phyloP scores from a whole-genome alignment of 257 asterid species.

The Gentiana macrophylla region DNA sequence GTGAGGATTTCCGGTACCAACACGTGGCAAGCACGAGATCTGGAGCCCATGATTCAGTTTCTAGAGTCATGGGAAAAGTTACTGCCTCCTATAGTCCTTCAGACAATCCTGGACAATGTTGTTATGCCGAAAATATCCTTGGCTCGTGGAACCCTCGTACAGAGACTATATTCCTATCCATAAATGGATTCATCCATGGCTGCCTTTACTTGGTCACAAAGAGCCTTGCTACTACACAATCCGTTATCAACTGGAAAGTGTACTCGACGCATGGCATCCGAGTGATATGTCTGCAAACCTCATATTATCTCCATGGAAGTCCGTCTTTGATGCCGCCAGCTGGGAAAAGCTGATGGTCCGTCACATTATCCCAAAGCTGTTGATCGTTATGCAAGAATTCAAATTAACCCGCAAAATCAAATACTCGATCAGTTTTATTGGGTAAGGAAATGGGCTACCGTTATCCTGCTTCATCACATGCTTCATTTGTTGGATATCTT shows the following conservation, averaged over 20 bases:
- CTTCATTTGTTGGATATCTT: slow-evolving; percentile 59
- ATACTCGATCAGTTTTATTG: slow-evolving; percentile 56
- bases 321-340: slow-evolving; percentile 69
- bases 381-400: slow-evolving; percentile 53
- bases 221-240: slow-evolving; percentile 76
- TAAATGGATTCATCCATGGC: slow-evolving; percentile 95
- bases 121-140: slow-evolving; percentile 62
- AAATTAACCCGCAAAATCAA: slow-evolving; percentile 64
- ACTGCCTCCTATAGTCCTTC: slow-evolving; percentile 53
- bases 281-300: slow-evolving; percentile 68
- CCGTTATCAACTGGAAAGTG: slow-evolving; percentile 59
- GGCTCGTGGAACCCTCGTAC: slow-evolving; percentile 94
- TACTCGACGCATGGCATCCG: slow-evolving; percentile 93
- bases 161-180: slow-evolving; percentile 78
- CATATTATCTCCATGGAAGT: slow-evolving; percentile 79
- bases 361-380: slow-evolving; percentile 51
- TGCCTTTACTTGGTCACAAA: slow-evolving; percentile 59
- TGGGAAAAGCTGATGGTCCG: slow-evolving; percentile 87
- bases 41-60: slow-evolving; percentile 80
- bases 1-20: slow-evolving; percentile 89
- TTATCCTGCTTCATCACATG: slow-evolving; percentile 75
- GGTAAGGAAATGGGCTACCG: slow-evolving; percentile 59
- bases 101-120: slow-evolving; percentile 47
- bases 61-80: slow-evolving; percentile 82
- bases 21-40: slow-evolving; percentile 86